Evolutionary conservation across 495 filamentous ascomycete species (phyloP), one percentile per base, ranked within the genome.

Genomic region (Neurospora discreta): DNA sequence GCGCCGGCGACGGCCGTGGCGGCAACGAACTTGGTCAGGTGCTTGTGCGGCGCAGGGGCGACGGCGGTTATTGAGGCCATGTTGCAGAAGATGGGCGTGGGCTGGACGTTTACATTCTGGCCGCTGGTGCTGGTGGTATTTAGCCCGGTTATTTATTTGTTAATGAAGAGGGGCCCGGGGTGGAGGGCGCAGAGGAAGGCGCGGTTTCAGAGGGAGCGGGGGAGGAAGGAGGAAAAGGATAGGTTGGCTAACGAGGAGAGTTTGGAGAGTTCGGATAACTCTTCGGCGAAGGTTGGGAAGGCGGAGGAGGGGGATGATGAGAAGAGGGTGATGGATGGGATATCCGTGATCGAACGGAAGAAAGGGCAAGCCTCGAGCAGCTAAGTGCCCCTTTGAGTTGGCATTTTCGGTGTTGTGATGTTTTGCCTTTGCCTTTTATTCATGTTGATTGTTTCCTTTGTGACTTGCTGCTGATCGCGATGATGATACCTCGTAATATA

Each of bases 41-140:
- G 84, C 71, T 65, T 84, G 1, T 75, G 79, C 9, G 85, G 82
- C 16, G 85, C 84, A 0, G 82, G 75, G 2, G 81, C 80, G 7
- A 80, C 82, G 30, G 84, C 84, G 0, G 72, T 85, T 2, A 81
- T 87, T 40, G 75, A 85, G 52, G 71, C 72, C 18, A 81, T 87
- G 74, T 78, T 86, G n/a, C 44, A 73, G 5, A 75, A 69, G 5
- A 77, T 85, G 73, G 85, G 85, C 16, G 70, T 77, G 18, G 85
- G 85, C 3, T 85, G 84, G 85, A 79, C 81, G 10, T 86, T 78
- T 42, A 86, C 85, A 0, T 81, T 84, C 23, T 80, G 85, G 71
- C 82, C 79, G 2, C 75, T 82, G 15, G 71, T 84, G 6, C 76
- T 81, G 42, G 75, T 80, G 7, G 70, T 75, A 9, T 79, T 80